Conservation (phyloP, 345 rosid species). For the Brassica juncea region DNA sequence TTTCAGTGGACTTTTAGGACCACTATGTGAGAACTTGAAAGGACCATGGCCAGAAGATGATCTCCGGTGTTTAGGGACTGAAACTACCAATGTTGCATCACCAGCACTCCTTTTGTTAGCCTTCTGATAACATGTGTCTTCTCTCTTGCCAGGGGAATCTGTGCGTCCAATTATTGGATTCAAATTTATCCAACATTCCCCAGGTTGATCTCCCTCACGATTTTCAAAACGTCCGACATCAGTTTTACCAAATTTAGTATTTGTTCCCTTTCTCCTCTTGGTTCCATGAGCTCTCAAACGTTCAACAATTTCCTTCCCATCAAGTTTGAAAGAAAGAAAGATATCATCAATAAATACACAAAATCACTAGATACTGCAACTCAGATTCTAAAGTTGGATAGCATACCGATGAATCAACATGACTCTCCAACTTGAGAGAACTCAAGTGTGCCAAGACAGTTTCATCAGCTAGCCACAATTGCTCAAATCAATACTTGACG, state of each 20-base stretch:
- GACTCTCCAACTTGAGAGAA: slow-evolving; percentile 61
- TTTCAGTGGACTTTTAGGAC: slow-evolving; percentile 24
- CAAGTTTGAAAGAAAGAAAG: slow-evolving; percentile 40
- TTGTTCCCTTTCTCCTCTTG: slow-evolving; percentile 56
- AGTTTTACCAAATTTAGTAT: slow-evolving; percentile 53
- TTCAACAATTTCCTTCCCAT: slow-evolving; percentile 65
- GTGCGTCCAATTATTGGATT: slow-evolving; percentile 78
- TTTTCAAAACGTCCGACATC: slow-evolving; percentile 84
- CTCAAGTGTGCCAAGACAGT: slow-evolving; percentile 68
- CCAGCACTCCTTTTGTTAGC: slow-evolving; percentile 55
- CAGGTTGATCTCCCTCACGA: slow-evolving; percentile 93
- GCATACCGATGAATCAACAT: slow-evolving; percentile 56
- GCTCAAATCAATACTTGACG: slow-evolving; percentile 17
- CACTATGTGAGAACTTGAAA: slow-evolving; percentile 52
- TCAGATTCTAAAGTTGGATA: slow-evolving; percentile 21
- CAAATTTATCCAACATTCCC: slow-evolving; percentile 56
- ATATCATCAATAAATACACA: slow-evolving; percentile 1
- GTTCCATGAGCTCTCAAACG: slow-evolving; percentile 67
- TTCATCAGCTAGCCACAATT: slow-evolving; percentile 86
- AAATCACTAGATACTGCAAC: slow-evolving; percentile 11
- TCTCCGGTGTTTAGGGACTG: slow-evolving; percentile 81
- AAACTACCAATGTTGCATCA: slow-evolving; percentile 54
- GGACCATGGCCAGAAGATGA: slow-evolving; percentile 55
- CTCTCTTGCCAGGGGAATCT: slow-evolving; percentile 47
- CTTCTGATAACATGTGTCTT: slow-evolving; percentile 46